These are phyloP conservation scores for Trichoderma guizhouense DNA, from an alignment of 2,329 filamentous ascomycete genomes.

Conservation along the genomic window DNA sequence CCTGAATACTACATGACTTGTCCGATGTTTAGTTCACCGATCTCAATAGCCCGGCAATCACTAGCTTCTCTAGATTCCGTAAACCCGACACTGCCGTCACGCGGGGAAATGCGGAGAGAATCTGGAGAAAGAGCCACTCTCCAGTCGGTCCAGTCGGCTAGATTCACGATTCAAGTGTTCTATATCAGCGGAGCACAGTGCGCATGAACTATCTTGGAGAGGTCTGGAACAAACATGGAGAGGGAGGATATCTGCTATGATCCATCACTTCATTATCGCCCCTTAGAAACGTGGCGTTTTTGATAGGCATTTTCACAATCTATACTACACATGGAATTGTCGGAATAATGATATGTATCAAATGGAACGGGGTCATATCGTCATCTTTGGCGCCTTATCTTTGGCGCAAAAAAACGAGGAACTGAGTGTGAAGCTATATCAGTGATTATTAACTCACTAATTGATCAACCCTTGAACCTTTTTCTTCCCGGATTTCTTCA, in stretches of 20 bases:
- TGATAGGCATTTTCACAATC: background rate
- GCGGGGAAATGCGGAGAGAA: background rate
- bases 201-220: background rate
- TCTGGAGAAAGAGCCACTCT: background rate
- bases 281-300: background rate
- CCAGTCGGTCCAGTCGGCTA: background rate
- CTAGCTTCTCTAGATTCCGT: background rate
- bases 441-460: background rate
- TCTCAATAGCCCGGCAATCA: background rate
- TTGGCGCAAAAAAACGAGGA: background rate
- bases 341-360: background rate
- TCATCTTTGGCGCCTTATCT: background rate
- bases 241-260: background rate
- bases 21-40: background rate
- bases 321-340: background rate
- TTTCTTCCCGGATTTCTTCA: background rate
- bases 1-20: background rate
- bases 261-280: background rate
- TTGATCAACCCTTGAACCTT: background rate
- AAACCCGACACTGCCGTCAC: background rate
- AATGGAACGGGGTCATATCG: background rate
- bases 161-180: background rate
- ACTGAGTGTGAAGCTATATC: background rate
- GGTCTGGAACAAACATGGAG: background rate
- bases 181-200: background rate